phyloP scores from a whole-genome alignment of 1,284 basidiomycete species.

The Naganishia cerealis region DNA sequence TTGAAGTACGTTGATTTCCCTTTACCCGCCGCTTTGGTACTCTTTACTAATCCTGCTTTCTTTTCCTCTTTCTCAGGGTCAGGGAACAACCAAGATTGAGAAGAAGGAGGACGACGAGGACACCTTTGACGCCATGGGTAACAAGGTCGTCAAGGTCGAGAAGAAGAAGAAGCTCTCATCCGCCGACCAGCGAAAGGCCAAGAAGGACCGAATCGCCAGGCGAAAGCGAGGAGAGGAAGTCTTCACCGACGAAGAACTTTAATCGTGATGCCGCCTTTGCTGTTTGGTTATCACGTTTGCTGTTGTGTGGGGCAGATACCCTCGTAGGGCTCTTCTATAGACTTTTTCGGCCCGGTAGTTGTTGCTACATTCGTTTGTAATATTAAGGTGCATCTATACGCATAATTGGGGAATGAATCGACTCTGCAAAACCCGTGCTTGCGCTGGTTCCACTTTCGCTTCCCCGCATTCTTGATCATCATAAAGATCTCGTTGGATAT shows the following conservation, averaged over 20 bases:
- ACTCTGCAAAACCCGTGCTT: too few species aligned
- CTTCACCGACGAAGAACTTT: constrained; percentile 51
- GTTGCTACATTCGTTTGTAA: constrained; percentile 28
- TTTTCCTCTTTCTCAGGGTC: constrained; percentile 63
- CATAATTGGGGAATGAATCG: constrained; percentile 23
- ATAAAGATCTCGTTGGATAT: too few species aligned
- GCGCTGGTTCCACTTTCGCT: too few species aligned
- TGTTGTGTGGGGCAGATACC: background rate
- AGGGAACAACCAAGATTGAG: constrained; percentile 85
- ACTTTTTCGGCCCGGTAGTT: background rate
- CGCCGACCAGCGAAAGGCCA: constrained; percentile 76
- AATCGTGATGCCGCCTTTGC: background rate
- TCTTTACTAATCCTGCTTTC: constrained; percentile 4
- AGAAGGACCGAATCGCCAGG: constrained; percentile 93
- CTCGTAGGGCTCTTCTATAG: constrained; percentile 13
- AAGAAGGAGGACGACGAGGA: constrained; percentile 82
- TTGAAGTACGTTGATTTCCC: constrained; percentile 65
- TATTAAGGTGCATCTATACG: constrained; percentile 29
- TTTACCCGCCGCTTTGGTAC: background rate
- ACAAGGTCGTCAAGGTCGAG: constrained; percentile 81
- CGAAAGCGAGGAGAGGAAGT: constrained; percentile 58
- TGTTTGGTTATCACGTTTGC: background rate
- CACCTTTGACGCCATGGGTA: constrained; percentile 90
- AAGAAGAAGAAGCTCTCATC: constrained; percentile 75
- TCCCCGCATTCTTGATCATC: too few species aligned